A percentile compares a stretch with the other conserved stretches of the same genome.
Conservation (phyloP, 371 early-diverging fungal genomes). For the Mucor sp. region DNA sequence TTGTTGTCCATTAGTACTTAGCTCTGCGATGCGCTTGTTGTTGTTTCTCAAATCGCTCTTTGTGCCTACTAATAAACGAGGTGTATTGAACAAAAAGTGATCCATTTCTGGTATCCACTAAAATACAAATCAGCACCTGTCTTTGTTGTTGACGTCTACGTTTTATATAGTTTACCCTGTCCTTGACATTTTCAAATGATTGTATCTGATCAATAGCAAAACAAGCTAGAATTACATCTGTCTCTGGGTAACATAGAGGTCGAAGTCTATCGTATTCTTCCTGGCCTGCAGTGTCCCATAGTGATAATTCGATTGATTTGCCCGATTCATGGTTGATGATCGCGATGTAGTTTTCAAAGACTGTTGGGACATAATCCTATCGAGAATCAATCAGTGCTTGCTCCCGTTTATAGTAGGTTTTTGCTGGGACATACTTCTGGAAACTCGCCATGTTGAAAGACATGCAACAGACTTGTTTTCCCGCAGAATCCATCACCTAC, state of each 20-base stretch:
- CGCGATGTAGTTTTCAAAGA: constrained; percentile 82
- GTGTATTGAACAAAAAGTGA: constrained; percentile 23
- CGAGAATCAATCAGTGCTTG: not conserved
- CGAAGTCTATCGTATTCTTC: constrained; percentile 57
- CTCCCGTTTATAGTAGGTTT: not conserved
- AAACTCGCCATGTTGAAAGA: constrained; percentile 59
- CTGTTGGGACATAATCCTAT: constrained; percentile 59
- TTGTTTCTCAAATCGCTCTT: constrained; percentile 19
- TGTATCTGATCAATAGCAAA: constrained; percentile 50
- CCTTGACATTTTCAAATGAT: constrained; percentile 44
- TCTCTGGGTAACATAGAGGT: constrained; percentile 50
- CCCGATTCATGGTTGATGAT: constrained; percentile 75
- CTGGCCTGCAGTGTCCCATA: constrained; percentile 89
- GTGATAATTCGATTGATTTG: constrained; percentile 72
- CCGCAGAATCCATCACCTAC: constrained; percentile 78
- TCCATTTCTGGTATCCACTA: constrained; percentile 31
- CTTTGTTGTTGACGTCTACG: not conserved
- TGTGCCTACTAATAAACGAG: constrained; percentile 27
- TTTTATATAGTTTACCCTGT: constrained; percentile 8
- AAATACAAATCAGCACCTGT: not conserved
- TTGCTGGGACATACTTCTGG: constrained; percentile 47
- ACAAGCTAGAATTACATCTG: constrained; percentile 50
- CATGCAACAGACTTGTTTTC: constrained; percentile 66
- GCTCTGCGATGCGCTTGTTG: constrained; percentile 9
- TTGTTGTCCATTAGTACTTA: constrained; percentile 18